A percentile compares a stretch with the other conserved stretches of the same genome.
Conservation (phyloP, 306 rosid genomes). For the Betula pendula region DNA sequence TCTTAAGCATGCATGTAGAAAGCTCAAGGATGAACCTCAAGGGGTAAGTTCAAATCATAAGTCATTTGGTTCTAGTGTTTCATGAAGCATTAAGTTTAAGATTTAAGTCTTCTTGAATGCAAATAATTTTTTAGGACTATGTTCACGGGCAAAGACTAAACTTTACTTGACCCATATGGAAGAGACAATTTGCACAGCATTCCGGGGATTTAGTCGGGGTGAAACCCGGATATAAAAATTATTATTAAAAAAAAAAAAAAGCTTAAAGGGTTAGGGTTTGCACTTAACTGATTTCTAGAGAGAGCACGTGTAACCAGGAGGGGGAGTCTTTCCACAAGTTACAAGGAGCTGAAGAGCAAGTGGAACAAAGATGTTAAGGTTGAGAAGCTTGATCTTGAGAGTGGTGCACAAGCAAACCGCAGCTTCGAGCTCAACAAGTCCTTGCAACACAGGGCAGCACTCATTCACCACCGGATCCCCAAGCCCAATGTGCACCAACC, state of each 20-base stretch:
- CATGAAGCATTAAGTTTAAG: too few species aligned
- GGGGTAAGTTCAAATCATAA: too few species aligned
- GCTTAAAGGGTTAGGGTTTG: background rate
- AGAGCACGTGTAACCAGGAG: conserved; percentile 96
- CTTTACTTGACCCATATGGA: too few species aligned
- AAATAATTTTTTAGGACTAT: too few species aligned
- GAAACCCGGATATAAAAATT: too few species aligned
- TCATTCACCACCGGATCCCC: conserved; percentile 76
- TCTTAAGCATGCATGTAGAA: background rate
- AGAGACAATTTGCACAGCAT: too few species aligned
- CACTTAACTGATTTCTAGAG: conserved; percentile 54
- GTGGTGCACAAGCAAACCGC: conserved; percentile 93
- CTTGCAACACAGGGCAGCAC: conserved; percentile 81
- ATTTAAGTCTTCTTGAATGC: too few species aligned
- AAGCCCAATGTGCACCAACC: conserved; percentile 68
- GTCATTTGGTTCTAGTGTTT: too few species aligned
- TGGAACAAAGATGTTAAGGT: conserved; percentile 78
- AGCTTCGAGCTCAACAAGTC: conserved; percentile 77
- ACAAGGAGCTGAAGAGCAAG: conserved; percentile 90
- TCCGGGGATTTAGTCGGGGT: too few species aligned
- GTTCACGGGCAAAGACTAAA: too few species aligned
- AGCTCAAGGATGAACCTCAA: background rate
- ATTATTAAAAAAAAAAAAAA: too few species aligned
- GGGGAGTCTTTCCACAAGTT: conserved; percentile 89
- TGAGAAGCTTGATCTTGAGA: conserved; percentile 78